Base-by-base conservation (phyloP, 2,329 filamentous ascomycete genomes). In the Aspergillus sp. region DNA sequence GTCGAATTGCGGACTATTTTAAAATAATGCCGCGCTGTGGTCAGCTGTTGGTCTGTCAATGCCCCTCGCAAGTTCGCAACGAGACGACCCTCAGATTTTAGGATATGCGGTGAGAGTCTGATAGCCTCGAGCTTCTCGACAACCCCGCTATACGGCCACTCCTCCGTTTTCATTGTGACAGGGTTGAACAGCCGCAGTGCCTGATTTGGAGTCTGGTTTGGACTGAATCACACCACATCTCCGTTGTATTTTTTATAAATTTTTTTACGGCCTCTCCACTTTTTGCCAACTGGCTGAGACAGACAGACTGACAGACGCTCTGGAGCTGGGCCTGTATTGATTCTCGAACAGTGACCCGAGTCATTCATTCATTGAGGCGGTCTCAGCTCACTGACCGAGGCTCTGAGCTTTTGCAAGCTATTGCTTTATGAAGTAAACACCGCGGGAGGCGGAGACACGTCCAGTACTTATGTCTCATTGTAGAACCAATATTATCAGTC, bases 1-100 rank as follows among this genome's bases (percentile, higher is more conserved):
- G 48, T 30, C 39, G 18, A 26, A 52, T 47, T 22, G 38, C 43
- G 20, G 42, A 53, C 42, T 53, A 48, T 53, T 53, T 41, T 13
- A 45, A 47, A 39, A 32, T 32, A 34, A 13, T 13, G 22, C n/a
- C 48, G 43, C 13, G 30, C 48, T 41, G n/a, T 34, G 48, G 47
- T 51, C 42, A 51, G 54, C 32, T 52, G 39, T 43, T 15, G 22
- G 17, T 43, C 38, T n/a, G 26, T 9, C 9, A 30, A 30, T 52
- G 18, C 32, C 48, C 18, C 17, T 50, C 20, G 48, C 36, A 8
- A 41, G 12, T 12, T 50, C 20, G 48, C 36, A 8, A 41, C 26
- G 26, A 30, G 8, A 11, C 26, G 26, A 30, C 26, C 26, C 9
- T 30, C 26, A 9, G 8, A 30, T 9, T 17, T 42, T 17, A 5